Percentiles rank a stretch among this genome's conserved stretches.
Conservation (phyloP, 169 alveolate genomes). For the Plasmodium reichenowi region DNA sequence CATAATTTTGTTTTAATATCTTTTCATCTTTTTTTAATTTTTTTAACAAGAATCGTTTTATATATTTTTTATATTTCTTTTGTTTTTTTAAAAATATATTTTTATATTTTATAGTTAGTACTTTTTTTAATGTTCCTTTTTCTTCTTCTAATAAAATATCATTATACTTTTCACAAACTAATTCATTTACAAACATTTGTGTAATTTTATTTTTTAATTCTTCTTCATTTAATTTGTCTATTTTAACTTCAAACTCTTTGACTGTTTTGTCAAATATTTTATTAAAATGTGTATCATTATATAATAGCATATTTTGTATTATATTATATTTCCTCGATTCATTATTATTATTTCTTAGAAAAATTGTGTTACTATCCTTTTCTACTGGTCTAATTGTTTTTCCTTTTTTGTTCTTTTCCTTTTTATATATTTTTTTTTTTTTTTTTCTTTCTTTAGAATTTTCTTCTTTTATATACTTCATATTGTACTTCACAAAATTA, state of each 20-base stretch:
- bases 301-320: neutral
- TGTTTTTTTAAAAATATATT: slow-evolving; percentile 22
- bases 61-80: slow-evolving; percentile 44
- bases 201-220: slow-evolving; percentile 49
- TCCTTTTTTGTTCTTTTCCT: neutral
- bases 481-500: neutral
- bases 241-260: slow-evolving; percentile 11
- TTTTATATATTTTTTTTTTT: neutral
- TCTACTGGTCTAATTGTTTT: neutral
- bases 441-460: neutral
- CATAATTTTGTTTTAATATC: slow-evolving; percentile 34
- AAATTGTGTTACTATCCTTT: neutral
- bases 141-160: slow-evolving; percentile 64
- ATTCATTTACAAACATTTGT: slow-evolving; percentile 43
- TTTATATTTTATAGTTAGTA: slow-evolving; percentile 51
- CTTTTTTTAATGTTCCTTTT: slow-evolving; percentile 32
- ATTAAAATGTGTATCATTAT: slow-evolving; percentile 1
- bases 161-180: slow-evolving; percentile 33
- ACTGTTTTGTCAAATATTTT: slow-evolving; percentile 12
- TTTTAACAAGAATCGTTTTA: slow-evolving; percentile 25
- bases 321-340: neutral
- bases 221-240: slow-evolving; percentile 17
- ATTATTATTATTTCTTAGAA: too few relatives aligned
- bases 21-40: slow-evolving; percentile 49
- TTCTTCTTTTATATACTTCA: neutral